These are phyloP conservation scores for Aspergillus olivimuriae DNA, from an alignment of 495 filamentous ascomycete species.

Conservation along the genomic window DNA sequence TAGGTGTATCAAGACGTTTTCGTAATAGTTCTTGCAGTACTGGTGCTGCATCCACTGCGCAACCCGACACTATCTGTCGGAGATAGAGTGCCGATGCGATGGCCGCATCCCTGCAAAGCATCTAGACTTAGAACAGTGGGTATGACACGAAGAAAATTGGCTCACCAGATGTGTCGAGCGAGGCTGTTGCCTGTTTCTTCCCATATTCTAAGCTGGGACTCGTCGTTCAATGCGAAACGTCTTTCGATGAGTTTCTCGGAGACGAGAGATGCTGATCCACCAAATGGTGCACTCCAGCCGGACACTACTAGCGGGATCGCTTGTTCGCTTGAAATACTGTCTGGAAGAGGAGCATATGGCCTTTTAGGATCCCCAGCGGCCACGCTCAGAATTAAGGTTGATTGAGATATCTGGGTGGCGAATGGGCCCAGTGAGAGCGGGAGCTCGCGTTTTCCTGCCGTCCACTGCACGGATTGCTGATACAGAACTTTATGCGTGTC, in stretches of 20 bases:
- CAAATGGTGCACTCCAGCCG: constrained; percentile 49
- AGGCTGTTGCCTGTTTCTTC: constrained; percentile 96
- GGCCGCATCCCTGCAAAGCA: constrained; percentile 57
- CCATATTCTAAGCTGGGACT: constrained; percentile 47
- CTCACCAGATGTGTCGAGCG: constrained; percentile 88
- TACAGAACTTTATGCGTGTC: constrained; percentile 33
- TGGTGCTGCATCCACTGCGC: constrained; percentile 13
- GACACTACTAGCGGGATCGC: constrained; percentile 44
- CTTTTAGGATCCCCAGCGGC: constrained; percentile 9
- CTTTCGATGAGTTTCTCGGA: constrained; percentile 49
- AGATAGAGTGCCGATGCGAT: constrained; percentile 48
- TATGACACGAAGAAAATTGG: constrained; percentile 12
- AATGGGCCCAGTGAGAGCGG: constrained; percentile 31
- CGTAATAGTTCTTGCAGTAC: constrained; percentile 23
- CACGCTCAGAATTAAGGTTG: constrained; percentile 24
- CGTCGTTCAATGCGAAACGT: constrained; percentile 33
- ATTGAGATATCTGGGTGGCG: constrained; percentile 16
- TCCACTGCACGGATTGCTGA: constrained; percentile 45
- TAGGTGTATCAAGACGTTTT: constrained; percentile 13
- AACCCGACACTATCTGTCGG: constrained; percentile 17
- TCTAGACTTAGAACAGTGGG: constrained; percentile 9
- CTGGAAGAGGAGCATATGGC: constrained; percentile 8
- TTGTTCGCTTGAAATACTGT: constrained; percentile 16
- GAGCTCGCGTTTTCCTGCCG: constrained; percentile 46
- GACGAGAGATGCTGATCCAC: constrained; percentile 24